A percentile compares a stretch with the other conserved stretches of the same genome.
phyloP scores from a whole-genome alignment of 2,329 filamentous ascomycete species.

The Xylariaceae sp. region DNA sequence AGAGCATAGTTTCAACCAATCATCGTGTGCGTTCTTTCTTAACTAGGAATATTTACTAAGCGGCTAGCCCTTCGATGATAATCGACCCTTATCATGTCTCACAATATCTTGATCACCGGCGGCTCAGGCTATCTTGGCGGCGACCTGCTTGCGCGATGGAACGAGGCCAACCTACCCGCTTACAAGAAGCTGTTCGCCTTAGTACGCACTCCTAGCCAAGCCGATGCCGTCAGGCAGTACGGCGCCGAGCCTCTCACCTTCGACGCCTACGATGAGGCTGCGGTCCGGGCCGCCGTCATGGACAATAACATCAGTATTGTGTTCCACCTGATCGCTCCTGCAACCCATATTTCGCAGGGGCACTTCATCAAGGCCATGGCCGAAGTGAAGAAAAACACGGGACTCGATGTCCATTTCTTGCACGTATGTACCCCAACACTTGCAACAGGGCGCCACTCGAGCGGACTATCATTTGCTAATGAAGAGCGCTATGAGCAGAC shows the following conservation, averaged over 20 bases:
- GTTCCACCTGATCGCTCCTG: constrained; percentile 53
- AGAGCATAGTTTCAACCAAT: constrained; percentile 6
- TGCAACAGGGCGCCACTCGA: too few species aligned
- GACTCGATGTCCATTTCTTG: constrained; percentile 54
- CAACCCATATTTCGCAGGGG: constrained; percentile 40
- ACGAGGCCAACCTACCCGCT: constrained; percentile 45
- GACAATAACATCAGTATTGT: constrained; percentile 53
- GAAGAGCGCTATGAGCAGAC: constrained; percentile 44
- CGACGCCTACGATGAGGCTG: constrained; percentile 44
- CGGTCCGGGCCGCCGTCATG: constrained; percentile 46
- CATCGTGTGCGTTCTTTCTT: constrained; percentile 3
- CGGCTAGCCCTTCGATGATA: not conserved
- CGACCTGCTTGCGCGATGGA: constrained; percentile 50
- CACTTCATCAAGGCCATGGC: constrained; percentile 53
- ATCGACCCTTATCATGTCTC: constrained; percentile 30
- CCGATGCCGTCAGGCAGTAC: constrained; percentile 50
- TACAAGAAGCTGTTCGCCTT: constrained; percentile 54
- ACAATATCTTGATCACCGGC: constrained; percentile 56
- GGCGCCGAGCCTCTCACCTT: constrained; percentile 50
- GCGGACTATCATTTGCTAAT: not conserved
- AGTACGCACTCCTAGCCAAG: constrained; percentile 53
- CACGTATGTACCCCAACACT: constrained; percentile 38
- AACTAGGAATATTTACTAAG: not conserved
- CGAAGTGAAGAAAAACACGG: constrained; percentile 49
- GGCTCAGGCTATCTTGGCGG: constrained; percentile 61